Base-by-base conservation (phyloP, 2,329 filamentous ascomycete genomes). In the Lecanosticta acicola region DNA sequence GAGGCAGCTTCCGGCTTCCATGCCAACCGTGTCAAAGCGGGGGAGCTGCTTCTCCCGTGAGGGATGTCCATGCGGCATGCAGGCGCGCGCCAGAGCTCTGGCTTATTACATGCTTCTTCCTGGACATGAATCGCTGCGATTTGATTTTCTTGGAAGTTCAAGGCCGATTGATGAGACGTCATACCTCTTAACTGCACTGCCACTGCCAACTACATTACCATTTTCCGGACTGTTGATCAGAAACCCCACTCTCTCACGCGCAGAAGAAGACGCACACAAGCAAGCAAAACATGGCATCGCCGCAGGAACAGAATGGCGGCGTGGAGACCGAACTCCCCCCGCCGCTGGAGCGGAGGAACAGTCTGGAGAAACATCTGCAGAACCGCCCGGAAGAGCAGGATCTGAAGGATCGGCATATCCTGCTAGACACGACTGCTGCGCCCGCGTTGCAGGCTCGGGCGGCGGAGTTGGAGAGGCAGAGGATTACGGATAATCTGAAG, bases 391-490 rank as follows among this genome's bases (percentile, higher is more conserved):
- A 75, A 17, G 65, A 65, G 11, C 72, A 84, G 62, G 82, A 85
- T 50, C 70, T 86, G 50, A 85, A 83, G 68, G 77, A 84, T 55
- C 37, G 53, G 51, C 78, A 85, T 60, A 86, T 86, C 52, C 66
- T 86, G 41, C 72, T 84, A 3, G 78, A 84, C 58, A 84, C 80
- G 2, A 81, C 73, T 58, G 79, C 80, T 55, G 83, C 83, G 36
- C 83, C 83, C 76, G 73, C 80, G 19, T 71, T 86, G 29, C 83
- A 85, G 68, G 74, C 78, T 13, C 71, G 72, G 45, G 75, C 76
- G 41, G 73, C 75, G 36, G 81, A 84, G 54, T 76, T 86, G 34
- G 81, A 83, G 57, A 78, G 81, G 53, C 80, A 84, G 62, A 73
- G 75, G 46, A 75, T 77, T 13, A 75, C 75, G 9, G 80, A 85